Base-by-base conservation (phyloP, 179 eudicot species). In the Drosera spatulata region DNA sequence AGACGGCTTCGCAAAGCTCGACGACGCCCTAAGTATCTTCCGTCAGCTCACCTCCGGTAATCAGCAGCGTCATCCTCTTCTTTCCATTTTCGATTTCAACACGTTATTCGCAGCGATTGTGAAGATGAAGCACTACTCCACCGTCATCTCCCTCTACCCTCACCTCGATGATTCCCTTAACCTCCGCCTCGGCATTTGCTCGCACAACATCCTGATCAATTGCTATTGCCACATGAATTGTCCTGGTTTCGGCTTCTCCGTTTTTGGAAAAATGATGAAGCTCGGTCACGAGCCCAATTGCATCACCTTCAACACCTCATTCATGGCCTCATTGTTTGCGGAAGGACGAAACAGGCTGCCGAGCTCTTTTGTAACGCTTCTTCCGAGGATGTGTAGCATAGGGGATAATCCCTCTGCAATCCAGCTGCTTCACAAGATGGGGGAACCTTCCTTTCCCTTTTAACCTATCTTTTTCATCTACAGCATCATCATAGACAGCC, bases 251-350 rank as follows among this genome's bases (percentile, higher is more conserved):
- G 66, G 66, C 38, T 56, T 71, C 7, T 40, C 75, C 6, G 7
- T 71, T 37, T 60, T 71, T 12, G 75, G 33, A 22, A 22, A 22
- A 22, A 22, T 22, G 33, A 22, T 22, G 33, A 22, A 22, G 33
- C 33, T 22, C 13, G 70, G 75, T 41, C 60, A 9, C 43, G 50
- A 3, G 9, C 70, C 70, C 8, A 45, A 49, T 49, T 22, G 55
- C 50, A 62, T 54, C 0, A 63, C 61, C 41, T 40, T 67, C 53
- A 63, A 12, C 41, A 53, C 50, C 22, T 70, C 13, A 48, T 68
- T 2, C 62, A 54, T 11, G 68, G 73, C 6, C 55, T 61, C 10
- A 39, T 39, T 49, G 22, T 41, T 3, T 2, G 39, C 10, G 58
- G 9, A 6, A 42, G 38, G 43, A 9, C 44, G 44, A 54, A 13